phyloP scores from a whole-genome alignment of 805 yeast genomes.

The Metschnikowia orientalis region DNA sequence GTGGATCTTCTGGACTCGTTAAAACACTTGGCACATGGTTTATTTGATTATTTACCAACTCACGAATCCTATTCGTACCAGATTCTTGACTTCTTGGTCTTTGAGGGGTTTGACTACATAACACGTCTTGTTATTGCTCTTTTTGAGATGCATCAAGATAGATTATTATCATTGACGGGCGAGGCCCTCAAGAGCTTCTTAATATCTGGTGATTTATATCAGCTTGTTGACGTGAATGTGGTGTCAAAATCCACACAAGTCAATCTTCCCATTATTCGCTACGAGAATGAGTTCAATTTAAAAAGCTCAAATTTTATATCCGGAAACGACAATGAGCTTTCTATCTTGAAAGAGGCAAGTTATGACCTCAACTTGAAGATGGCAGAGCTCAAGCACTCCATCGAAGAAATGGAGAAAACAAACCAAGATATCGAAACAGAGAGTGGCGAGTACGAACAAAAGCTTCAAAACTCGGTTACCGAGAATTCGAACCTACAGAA shows the following conservation, averaged over 20 bases:
- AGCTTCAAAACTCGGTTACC: slow-evolving; percentile 19
- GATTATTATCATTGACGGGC: slow-evolving; percentile 21
- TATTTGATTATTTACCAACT: slow-evolving; percentile 13
- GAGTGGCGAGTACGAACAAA: slow-evolving; percentile 23
- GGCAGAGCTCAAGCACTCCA: slow-evolving; percentile 24
- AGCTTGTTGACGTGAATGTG: slow-evolving; percentile 1
- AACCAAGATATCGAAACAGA: slow-evolving; percentile 30
- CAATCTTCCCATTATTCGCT: slow-evolving; percentile 13
- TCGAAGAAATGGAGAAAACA: slow-evolving; percentile 29
- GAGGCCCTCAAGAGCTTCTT: slow-evolving; percentile 18
- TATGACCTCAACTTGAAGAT: slow-evolving; percentile 29
- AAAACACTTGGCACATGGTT: slow-evolving; percentile 19
- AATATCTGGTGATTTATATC: slow-evolving; percentile 4
- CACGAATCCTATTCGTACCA: slow-evolving; percentile 6
- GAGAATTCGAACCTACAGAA: slow-evolving; percentile 18
- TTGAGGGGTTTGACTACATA: slow-evolving; percentile 39
- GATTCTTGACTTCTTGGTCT: slow-evolving; percentile 33
- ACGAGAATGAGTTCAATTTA: slow-evolving; percentile 21
- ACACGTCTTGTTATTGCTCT: slow-evolving; percentile 25
- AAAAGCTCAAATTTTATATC: slow-evolving; percentile 36
- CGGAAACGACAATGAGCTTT: slow-evolving; percentile 35
- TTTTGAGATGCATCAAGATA: slow-evolving; percentile 16
- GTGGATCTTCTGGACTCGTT: slow-evolving; percentile 24
- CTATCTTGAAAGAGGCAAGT: slow-evolving; percentile 35
- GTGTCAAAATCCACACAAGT: slow-evolving; percentile 6